Evolutionary conservation across 805 yeast genomes (phyloP).

Genomic region (Blastobotrys chiropterorum): DNA sequence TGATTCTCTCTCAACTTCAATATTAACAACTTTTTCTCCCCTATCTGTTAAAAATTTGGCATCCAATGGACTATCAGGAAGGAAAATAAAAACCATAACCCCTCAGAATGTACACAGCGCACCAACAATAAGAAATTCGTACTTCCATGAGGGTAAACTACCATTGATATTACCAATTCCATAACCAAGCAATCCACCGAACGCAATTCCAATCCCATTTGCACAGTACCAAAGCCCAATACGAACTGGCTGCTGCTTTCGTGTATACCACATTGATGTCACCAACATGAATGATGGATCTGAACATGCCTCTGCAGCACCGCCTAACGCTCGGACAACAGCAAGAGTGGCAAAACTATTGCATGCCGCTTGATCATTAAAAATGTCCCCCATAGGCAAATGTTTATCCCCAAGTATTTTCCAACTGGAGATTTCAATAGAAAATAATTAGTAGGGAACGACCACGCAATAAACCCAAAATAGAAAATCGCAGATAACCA

Average conservation of each 20-base stretch:
- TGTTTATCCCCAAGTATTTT: constrained; percentile 16
- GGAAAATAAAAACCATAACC: constrained; percentile 38
- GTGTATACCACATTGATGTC: constrained; percentile 56
- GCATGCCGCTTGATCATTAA: constrained; percentile 16
- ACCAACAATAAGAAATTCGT: constrained; percentile 56
- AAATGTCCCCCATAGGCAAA: constrained; percentile 17
- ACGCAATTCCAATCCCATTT: constrained; percentile 31
- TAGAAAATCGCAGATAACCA: constrained; percentile 43
- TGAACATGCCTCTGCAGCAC: constrained; percentile 15
- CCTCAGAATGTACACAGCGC: constrained; percentile 50
- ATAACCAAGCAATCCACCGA: constrained; percentile 19
- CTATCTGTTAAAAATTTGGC: constrained; percentile 26
- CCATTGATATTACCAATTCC: constrained; percentile 20
- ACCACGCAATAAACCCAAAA: constrained; percentile 42
- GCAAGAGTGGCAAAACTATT: constrained; percentile 11
- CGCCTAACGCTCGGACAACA: constrained; percentile 13
- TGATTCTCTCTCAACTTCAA: constrained; percentile 49
- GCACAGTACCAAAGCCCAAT: constrained; percentile 35
- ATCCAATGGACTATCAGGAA: constrained; percentile 52
- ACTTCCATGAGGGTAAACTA: constrained; percentile 49
- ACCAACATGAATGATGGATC: constrained; percentile 48
- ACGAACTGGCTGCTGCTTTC: constrained; percentile 44
- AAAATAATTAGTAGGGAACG: constrained; percentile 39
- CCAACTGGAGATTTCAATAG: constrained; percentile 22
- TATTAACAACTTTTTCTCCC: constrained; percentile 44